A percentile compares a stretch with the other conserved stretches of the same genome.
These are phyloP conservation scores for Hypericum perforatum DNA, from an alignment of 345 rosid species.

Conservation along the genomic window DNA sequence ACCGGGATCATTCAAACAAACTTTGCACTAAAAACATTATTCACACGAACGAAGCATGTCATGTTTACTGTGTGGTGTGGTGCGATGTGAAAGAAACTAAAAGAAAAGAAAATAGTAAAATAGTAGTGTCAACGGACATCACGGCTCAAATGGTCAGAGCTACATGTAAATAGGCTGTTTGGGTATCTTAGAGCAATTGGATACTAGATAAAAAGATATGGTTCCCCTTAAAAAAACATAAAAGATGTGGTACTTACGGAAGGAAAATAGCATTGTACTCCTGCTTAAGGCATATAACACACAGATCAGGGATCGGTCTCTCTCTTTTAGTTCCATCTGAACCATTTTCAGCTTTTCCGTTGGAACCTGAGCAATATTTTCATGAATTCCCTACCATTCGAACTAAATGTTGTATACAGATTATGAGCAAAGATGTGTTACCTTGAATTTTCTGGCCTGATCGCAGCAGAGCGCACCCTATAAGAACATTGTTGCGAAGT, in stretches of 20 bases:
- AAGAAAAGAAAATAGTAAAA: too few species aligned
- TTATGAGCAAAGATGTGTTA: constrained; percentile 15
- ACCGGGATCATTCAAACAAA: too few species aligned
- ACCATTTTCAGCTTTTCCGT: constrained; percentile 37
- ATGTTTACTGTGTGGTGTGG: too few species aligned
- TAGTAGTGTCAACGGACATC: too few species aligned
- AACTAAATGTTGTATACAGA: constrained; percentile 4
- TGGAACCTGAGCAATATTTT: constrained; percentile 31
- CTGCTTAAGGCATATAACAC: constrained; percentile 93
- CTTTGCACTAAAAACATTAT: too few species aligned
- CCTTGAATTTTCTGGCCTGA: constrained; percentile 52
- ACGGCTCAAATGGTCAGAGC: too few species aligned
- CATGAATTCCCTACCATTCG: constrained; percentile 8
- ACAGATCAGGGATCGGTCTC: constrained; percentile 57
- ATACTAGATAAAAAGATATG: too few species aligned
- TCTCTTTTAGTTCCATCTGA: constrained; percentile 45
- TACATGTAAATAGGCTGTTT: too few species aligned
- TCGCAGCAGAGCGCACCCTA: constrained; percentile 90
- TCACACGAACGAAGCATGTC: too few species aligned
- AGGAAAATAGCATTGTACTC: constrained; percentile 85
- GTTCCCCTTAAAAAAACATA: too few species aligned
- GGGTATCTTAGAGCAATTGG: not conserved
- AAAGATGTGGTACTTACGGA: constrained; percentile 41
- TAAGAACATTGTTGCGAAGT: constrained; percentile 16
- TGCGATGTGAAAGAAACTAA: too few species aligned